phyloP scores from a whole-genome alignment of 2,329 filamentous ascomycete genomes.

The Aspergillus alliaceus region DNA sequence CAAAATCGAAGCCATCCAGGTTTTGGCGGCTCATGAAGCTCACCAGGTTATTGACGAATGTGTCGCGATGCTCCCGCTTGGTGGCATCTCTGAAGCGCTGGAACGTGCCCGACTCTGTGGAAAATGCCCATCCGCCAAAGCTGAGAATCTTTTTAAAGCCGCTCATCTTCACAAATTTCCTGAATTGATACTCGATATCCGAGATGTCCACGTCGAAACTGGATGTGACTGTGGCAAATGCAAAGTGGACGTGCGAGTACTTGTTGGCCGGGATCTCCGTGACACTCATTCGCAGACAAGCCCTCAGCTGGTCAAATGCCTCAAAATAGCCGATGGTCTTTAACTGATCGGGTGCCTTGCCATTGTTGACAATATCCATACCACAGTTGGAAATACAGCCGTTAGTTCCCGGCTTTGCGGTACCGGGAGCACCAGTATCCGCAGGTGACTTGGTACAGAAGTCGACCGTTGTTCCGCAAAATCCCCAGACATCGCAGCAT shows the following conservation, averaged over 20 bases:
- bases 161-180: conserved; percentile 28
- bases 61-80: neutral
- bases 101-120: conserved; percentile 37
- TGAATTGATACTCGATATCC: conserved; percentile 21
- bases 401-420: conserved; percentile 31
- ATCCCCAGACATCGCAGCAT: conserved; percentile 47
- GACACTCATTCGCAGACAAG: conserved; percentile 22
- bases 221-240: conserved; percentile 35
- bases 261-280: conserved; percentile 18
- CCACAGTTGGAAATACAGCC: conserved; percentile 48
- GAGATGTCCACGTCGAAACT: conserved; percentile 31
- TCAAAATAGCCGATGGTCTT: conserved; percentile 35
- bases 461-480: conserved; percentile 47
- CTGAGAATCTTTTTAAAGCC: conserved; percentile 40
- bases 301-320: conserved; percentile 31
- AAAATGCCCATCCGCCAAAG: conserved; percentile 48
- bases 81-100: conserved; percentile 35
- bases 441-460: conserved; percentile 40
- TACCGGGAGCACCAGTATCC: conserved; percentile 39
- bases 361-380: conserved; percentile 31
- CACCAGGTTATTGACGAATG: conserved; percentile 35
- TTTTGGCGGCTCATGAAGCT: conserved; percentile 42
- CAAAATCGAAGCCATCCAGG: conserved; percentile 38
- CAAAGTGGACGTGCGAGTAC: conserved; percentile 40
- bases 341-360: conserved; percentile 18